Percentiles rank a stretch among this genome's conserved stretches.
Conservation (phyloP, 352 stramenopile genomes). For the Saprolegnia diclina region DNA sequence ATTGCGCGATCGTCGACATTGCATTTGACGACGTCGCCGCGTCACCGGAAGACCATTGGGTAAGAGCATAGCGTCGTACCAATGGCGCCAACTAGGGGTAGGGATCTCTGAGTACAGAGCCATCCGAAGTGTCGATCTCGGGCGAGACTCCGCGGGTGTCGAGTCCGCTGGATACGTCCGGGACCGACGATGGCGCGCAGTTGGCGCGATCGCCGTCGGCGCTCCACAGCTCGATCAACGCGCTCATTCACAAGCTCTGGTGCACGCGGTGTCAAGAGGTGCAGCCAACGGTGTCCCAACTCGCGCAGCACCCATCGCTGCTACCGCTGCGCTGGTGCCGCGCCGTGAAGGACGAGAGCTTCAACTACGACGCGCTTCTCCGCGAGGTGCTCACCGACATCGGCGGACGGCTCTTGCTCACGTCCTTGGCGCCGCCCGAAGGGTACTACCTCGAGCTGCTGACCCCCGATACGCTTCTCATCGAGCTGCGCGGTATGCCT, state of each 20-base stretch:
- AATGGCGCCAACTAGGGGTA: neutral
- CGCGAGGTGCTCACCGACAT: slow-evolving; percentile 14
- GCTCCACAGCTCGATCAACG: neutral
- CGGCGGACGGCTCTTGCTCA: neutral
- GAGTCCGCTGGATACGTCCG: neutral
- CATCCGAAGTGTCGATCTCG: neutral
- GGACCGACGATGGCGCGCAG: neutral
- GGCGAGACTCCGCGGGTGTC: neutral
- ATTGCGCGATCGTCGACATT: slow-evolving; percentile 44
- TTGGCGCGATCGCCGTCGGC: neutral
- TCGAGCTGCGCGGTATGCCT: neutral
- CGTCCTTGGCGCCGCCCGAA: neutral
- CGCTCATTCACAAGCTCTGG: neutral
- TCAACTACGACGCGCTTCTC: neutral
- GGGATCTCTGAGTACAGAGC: neutral
- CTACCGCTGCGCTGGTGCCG: slow-evolving; percentile 2
- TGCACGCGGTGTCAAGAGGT: neutral
- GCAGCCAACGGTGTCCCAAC: neutral
- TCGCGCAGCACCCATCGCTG: neutral
- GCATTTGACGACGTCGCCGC: slow-evolving; percentile 52
- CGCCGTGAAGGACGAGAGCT: slow-evolving; percentile 1
- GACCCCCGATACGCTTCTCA: neutral
- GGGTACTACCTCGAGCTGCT: slow-evolving; percentile 16
- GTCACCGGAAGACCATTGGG: slow-evolving; percentile 18
- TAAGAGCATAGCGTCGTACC: neutral